Base-by-base conservation (phyloP, 2,329 filamentous ascomycete genomes). In the Fusarium xyrophilum region DNA sequence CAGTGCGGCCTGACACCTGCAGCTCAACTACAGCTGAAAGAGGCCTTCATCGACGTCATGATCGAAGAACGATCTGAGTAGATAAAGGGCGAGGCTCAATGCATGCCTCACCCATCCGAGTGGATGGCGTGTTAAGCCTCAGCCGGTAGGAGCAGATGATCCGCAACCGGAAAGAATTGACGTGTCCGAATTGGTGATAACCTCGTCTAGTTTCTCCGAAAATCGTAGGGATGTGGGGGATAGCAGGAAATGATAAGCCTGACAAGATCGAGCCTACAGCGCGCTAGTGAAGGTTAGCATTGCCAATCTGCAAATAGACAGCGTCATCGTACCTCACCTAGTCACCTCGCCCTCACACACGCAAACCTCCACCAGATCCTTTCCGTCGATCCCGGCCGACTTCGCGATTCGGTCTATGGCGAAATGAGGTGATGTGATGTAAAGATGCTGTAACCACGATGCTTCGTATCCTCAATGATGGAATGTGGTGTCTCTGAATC, bases 331-430 rank as follows among this genome's bases (percentile, higher is more conserved):
- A 27, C 40, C 40, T 43, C 40, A 9, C 13, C n/a, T 39, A n/a
- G n/a, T 43, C 40, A 9, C 13, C n/a, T 39, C 38, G n/a, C 35
- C 28, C 30, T 40, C 33, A 30, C 42, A 42, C 17, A 51, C 57
- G 66, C 53, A 69, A 69, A 60, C 32, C 56, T 63, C 62, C 62
- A 30, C 32, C 15, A n/a, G 53, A 69, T 67, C 66, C 62, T 42
- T 48, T 32, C 54, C n/a, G 67, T 70, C 63, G 67, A 69, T 69
- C 67, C 39, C n/a, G 32, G 36, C 38, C 33, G 15, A 33, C 27
- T 35, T 63, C 25, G 7, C 36, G 25, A 39, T 54, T 15, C 13
- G 21, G 23, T 17, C 25, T 51, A 47, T 56, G 32, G 27, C 28
- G 35, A 28, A 12, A 35, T 30, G 33, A 17, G 17, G 42, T 69